phyloP scores from a whole-genome alignment of 495 filamentous ascomycete species.

The Recurvomyces mirabilis region DNA sequence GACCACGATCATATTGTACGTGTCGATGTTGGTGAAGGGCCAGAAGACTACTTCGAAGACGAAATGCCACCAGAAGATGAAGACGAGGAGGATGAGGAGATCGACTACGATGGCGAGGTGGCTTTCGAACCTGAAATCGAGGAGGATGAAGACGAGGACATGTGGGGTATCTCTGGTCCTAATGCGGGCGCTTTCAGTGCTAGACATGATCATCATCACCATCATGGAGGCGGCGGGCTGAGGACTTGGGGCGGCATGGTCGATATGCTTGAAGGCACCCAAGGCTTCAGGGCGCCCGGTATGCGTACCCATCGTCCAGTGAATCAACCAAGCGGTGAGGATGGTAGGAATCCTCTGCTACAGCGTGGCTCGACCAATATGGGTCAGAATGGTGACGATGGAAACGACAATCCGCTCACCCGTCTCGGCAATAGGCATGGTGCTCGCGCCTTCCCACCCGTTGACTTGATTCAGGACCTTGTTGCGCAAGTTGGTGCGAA shows the following conservation, averaged over 20 bases:
- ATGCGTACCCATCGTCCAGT: constrained; percentile 45
- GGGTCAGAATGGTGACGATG: constrained; percentile 20
- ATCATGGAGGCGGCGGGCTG: constrained; percentile 38
- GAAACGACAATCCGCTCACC: constrained; percentile 6
- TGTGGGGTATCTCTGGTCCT: constrained; percentile 42
- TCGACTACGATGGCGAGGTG: constrained; percentile 31
- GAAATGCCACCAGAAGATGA: constrained; percentile 52
- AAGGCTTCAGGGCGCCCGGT: background rate
- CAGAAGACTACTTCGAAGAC: constrained; percentile 37
- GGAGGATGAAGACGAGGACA: constrained; percentile 17
- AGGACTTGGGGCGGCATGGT: constrained; percentile 12
- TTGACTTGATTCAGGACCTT: constrained; percentile 17
- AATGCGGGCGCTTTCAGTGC: constrained; percentile 30
- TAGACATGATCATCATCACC: constrained; percentile 36
- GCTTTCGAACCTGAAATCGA: constrained; percentile 31
- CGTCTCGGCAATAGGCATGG: background rate
- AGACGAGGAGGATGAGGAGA: constrained; percentile 33
- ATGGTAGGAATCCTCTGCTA: constrained; percentile 69
- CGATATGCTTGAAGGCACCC: constrained; percentile 12
- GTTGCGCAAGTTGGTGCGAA: constrained; percentile 8
- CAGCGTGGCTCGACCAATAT: constrained; percentile 21
- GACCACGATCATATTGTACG: constrained; percentile 8
- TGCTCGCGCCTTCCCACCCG: background rate
- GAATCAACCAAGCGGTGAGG: constrained; percentile 43
- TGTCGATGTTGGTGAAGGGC: constrained; percentile 14